phyloP scores from a whole-genome alignment of 2,329 filamentous ascomycete genomes.

The Trichophyton schoenleinii region DNA sequence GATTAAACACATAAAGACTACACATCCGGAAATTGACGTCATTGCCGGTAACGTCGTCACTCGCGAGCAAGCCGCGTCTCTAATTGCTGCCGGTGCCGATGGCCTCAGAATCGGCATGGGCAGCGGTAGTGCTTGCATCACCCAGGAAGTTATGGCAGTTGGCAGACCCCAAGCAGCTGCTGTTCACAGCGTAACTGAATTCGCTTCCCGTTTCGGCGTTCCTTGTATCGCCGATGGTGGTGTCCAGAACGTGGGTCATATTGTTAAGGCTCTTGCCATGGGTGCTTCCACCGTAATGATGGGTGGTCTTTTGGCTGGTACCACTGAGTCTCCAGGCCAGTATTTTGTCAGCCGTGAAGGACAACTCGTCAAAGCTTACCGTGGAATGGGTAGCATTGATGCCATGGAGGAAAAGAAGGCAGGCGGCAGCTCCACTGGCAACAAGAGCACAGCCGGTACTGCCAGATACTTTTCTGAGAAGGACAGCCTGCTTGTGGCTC shows the following conservation, averaged over 20 bases:
- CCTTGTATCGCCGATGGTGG: conserved; percentile 97
- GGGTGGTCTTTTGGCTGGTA: conserved; percentile 93
- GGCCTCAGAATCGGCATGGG: conserved; percentile 98
- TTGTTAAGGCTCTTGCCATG: conserved; percentile 92
- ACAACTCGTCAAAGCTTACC: conserved; percentile 97
- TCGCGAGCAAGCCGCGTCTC: conserved; percentile 78
- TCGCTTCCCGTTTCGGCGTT: conserved; percentile 86
- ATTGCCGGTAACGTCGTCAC: conserved; percentile 98
- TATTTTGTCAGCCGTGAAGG: conserved; percentile 94
- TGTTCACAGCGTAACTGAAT: conserved; percentile 77
- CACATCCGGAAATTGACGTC: conserved; percentile 75
- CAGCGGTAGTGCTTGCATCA: conserved; percentile 94
- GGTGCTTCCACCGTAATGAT: conserved; percentile 98
- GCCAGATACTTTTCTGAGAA: conserved; percentile 98
- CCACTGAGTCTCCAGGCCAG: conserved; percentile 90
- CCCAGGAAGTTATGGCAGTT: conserved; percentile 98
- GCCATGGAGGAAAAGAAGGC: conserved; percentile 99
- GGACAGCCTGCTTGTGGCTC: conserved; percentile 84
- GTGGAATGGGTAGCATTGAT: conserved; percentile 97
- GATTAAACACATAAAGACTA: conserved; percentile 89
- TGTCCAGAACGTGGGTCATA: conserved; percentile 96
- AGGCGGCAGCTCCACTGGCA: conserved; percentile 53
- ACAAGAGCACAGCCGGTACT: conserved; percentile 74
- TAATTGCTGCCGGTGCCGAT: conserved; percentile 90
- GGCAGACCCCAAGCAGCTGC: conserved; percentile 90